Conservation (phyloP, 257 asterid genomes). For the Fraxinus anomala region DNA sequence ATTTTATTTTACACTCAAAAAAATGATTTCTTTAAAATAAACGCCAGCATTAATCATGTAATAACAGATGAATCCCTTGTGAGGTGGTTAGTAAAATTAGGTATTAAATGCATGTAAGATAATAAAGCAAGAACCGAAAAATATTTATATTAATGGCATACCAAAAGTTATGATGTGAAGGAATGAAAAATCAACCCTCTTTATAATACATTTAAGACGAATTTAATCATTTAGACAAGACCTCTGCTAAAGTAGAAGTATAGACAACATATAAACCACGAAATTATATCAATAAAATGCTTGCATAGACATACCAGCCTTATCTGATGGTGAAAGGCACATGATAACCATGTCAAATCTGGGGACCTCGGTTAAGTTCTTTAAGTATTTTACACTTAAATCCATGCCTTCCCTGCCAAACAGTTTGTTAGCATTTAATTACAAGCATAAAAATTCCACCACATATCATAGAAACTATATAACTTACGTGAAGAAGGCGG, state of each 20-base stretch:
- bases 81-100: not conserved
- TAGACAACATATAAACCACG: not conserved
- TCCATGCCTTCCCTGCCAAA: conserved; percentile 77
- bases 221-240: not conserved
- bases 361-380: conserved; percentile 66
- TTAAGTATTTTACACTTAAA: conserved; percentile 71
- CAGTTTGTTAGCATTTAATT: conserved; percentile 20
- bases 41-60: not conserved
- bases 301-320: conserved; percentile 58
- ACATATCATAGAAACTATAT: conserved; percentile 18
- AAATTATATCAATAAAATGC: not conserved
- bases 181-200: not conserved
- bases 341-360: conserved; percentile 79
- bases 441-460: conserved; percentile 15
- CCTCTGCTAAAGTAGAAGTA: not conserved
- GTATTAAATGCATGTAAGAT: not conserved
- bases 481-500: conserved; percentile 72
- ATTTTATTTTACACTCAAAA: no score
- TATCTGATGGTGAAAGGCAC: conserved; percentile 79
- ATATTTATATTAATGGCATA: no score
- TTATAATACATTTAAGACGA: not conserved
- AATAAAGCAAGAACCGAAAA: not conserved
- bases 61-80: not conserved
- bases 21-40: no score
- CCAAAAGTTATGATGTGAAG: not conserved